Evolutionary conservation across 148 eudicot genomes (phyloP), one percentile per base, ranked within the genome.

Genomic region (Arbutus unedo): DNA sequence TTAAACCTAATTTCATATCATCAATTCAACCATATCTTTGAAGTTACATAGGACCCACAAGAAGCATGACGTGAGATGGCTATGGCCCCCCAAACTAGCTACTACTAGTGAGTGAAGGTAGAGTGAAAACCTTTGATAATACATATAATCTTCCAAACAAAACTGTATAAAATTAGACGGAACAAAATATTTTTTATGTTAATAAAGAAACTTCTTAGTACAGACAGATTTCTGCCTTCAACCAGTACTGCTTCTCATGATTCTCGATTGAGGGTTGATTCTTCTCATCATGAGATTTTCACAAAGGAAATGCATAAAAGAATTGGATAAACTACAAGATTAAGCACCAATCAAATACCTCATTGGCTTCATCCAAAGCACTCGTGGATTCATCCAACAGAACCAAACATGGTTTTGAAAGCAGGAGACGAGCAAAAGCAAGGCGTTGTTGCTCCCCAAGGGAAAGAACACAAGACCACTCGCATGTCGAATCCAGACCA

Each of bases 361-460:
- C 98, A 83, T 92, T 96, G 47, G 89, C 97, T 90, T 92, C 98
- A 87, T 96, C 98, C 81, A 96, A 88, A 80, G 98, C 98, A 83
- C 98, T 96, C 81, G 98, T 96, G n/a, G 98, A 91, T 89, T 96
- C 98, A 86, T 96, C 98, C 86, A 96, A 83, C 51, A 96, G 90
- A 88, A 90, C 97, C 89, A 93, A 86, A 82, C 81, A 82, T 64
- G 97, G 98, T 84, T 90, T 93, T 43, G 98, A 89, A 67, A 96
- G 95, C 88, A 96, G 87, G 81, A 96, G 88, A 45, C 98, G 94
- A 21, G 96, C 98, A 93, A 94, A 96, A 70, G 98, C 98, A 77
- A 96, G 97, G 19, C 98, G 94, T 81, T 96, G 98, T 85, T 96
- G 98, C 91, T 96, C 98, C 72, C 98, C 98, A 55, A 96, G 85